Conservation (phyloP, 768 basidiomycete genomes). For the Cubamyces sp. region DNA sequence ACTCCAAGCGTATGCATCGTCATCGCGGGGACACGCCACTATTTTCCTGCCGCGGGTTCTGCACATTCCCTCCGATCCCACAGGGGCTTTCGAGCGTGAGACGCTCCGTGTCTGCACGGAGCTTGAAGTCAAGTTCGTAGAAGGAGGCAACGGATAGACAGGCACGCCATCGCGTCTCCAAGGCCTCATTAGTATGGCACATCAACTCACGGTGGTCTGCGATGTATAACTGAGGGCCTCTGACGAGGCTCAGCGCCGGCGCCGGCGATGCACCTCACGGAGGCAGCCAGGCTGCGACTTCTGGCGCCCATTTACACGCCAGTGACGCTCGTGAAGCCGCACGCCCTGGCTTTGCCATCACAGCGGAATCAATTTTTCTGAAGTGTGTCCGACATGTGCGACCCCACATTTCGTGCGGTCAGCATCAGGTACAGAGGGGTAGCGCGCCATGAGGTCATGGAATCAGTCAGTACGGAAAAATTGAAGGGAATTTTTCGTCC, state of each 20-base stretch:
- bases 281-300: neutral
- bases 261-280: neutral
- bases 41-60: neutral
- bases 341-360: neutral
- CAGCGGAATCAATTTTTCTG: neutral
- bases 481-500: no score
- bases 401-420: no score
- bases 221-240: neutral
- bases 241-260: neutral
- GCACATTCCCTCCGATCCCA: neutral
- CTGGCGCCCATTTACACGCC: conserved; percentile 1
- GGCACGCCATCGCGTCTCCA: conserved; percentile 1
- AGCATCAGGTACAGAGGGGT: no score
- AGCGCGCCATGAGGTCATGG: no score
- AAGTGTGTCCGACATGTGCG: no score
- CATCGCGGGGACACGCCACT: neutral
- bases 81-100: conserved; percentile 1
- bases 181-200: neutral
- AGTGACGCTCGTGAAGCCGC: conserved; percentile 3
- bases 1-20: neutral
- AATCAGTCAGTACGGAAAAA: no score
- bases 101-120: conserved; percentile 12
- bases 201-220: neutral
- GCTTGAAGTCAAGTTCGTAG: neutral
- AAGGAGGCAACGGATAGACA: neutral